Evolutionary conservation across 164 flowering plant genomes (phyloP).

Genomic region (Aristolochia contorta): DNA sequence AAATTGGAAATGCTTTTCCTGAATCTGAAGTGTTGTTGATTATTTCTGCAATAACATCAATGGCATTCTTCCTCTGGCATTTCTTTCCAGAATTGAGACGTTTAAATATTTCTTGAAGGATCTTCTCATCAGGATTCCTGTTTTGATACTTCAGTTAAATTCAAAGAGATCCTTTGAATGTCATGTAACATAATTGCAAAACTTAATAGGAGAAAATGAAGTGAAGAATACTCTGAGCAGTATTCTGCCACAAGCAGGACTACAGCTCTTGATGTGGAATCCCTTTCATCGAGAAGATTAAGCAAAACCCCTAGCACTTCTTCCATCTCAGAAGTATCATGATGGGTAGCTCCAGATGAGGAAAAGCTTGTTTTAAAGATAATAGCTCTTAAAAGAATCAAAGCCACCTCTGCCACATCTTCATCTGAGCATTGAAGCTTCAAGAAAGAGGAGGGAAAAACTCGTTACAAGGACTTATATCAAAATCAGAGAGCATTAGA

Average conservation of each 20-base stretch:
- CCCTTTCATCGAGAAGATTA: constrained; percentile 66
- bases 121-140: constrained; percentile 41
- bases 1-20: constrained; percentile 20
- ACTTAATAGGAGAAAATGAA: constrained; percentile 30
- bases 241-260: constrained; percentile 57
- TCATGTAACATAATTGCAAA: constrained; percentile 1
- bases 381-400: constrained; percentile 46
- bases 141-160: constrained; percentile 13
- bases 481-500: too few species aligned
- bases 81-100: constrained; percentile 33
- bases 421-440: constrained; percentile 62
- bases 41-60: constrained; percentile 54
- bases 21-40: constrained; percentile 35
- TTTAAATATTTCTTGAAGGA: constrained; percentile 49
- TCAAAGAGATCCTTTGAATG: constrained; percentile 1
- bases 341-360: constrained; percentile 21
- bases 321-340: constrained; percentile 31
- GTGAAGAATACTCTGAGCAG: constrained; percentile 45
- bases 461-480: neutral
- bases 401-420: constrained; percentile 47
- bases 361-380: constrained; percentile 30
- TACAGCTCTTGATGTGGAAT: constrained; percentile 62
- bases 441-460: constrained; percentile 4
- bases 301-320: constrained; percentile 40
- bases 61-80: constrained; percentile 53